Conservation (phyloP, 805 yeast species). For the Tanozyma kutaoensis region DNA sequence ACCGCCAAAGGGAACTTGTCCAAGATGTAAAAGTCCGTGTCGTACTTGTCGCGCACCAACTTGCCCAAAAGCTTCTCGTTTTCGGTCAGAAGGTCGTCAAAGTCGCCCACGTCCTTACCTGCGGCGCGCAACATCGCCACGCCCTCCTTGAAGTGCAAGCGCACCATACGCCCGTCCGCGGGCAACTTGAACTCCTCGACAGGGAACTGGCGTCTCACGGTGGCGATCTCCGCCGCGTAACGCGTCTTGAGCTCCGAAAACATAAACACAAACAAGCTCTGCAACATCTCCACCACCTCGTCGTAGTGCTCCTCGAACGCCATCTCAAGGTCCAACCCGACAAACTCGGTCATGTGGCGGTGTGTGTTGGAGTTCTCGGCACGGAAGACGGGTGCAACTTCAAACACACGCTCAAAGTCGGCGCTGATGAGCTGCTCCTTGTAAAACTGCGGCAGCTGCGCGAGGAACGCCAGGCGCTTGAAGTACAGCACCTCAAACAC, state of each 20-base stretch:
- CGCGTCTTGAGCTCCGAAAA: conserved; percentile 74
- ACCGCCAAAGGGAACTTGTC: conserved; percentile 96
- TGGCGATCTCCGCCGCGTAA: conserved; percentile 71
- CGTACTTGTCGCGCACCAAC: conserved; percentile 83
- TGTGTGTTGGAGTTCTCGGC: conserved; percentile 99
- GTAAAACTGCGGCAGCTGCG: conserved; percentile 97
- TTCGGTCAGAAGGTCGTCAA: conserved; percentile 85
- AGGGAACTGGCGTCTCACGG: conserved; percentile 89
- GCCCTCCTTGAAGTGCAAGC: conserved; percentile 84
- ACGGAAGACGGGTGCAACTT: conserved; percentile 95
- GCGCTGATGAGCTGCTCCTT: conserved; percentile 97
- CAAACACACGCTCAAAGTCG: conserved; percentile 93
- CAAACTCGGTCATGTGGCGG: conserved; percentile 98
- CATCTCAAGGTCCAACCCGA: conserved; percentile 96
- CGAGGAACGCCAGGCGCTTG: conserved; percentile 84
- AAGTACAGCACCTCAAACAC: conserved; percentile 91
- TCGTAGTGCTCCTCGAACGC: conserved; percentile 97
- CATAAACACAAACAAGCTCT: conserved; percentile 75
- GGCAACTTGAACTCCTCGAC: conserved; percentile 97
- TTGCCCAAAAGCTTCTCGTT: conserved; percentile 90
- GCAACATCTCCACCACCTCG: conserved; percentile 57
- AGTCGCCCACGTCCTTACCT: conserved; percentile 78
- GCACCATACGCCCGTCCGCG: conserved; percentile 85
- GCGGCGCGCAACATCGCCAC: conserved; percentile 72
- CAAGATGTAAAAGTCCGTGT: conserved; percentile 94